Conservation (phyloP, 1,139 yeast species). For the Nadsonia commutata region DNA sequence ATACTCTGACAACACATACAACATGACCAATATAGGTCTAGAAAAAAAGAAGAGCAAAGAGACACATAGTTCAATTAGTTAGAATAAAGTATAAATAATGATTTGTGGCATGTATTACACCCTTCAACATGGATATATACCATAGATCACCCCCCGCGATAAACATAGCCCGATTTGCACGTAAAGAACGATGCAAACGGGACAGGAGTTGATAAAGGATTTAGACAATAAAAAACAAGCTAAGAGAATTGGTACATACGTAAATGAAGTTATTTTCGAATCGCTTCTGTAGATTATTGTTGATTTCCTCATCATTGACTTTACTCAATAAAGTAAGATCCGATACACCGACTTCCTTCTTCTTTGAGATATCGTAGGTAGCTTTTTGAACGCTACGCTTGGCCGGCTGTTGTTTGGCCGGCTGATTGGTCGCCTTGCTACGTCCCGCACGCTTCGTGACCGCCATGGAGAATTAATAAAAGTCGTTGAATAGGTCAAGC, state of each 20-base stretch:
- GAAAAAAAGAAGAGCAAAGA: not conserved
- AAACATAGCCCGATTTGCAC: too few relatives aligned
- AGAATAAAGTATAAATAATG: not conserved
- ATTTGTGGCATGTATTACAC: too few relatives aligned
- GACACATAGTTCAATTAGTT: constrained; percentile 10
- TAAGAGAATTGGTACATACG: constrained; percentile 41
- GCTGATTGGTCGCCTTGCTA: constrained; percentile 38
- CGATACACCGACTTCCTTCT: constrained; percentile 94
- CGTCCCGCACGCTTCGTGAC: constrained; percentile 66
- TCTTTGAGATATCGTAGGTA: constrained; percentile 73
- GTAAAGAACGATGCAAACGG: too few relatives aligned
- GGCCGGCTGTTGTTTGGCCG: constrained; percentile 31
- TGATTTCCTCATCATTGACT: constrained; percentile 84
- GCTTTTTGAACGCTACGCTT: constrained; percentile 66
- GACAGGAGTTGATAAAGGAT: too few relatives aligned
- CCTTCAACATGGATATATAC: too few relatives aligned
- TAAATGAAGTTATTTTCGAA: constrained; percentile 84
- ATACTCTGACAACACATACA: too few relatives aligned
- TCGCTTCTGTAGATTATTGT: constrained; percentile 78
- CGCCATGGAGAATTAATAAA: constrained; percentile 39
- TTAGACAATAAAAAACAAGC: constrained; percentile 16
- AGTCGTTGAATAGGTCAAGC: too few relatives aligned
- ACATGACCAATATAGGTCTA: constrained; percentile 28
- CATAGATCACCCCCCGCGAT: too few relatives aligned
- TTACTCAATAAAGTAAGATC: constrained; percentile 82